Base-by-base conservation (phyloP, 2,329 filamentous ascomycete genomes). In the Chaetothyriales sp. region DNA sequence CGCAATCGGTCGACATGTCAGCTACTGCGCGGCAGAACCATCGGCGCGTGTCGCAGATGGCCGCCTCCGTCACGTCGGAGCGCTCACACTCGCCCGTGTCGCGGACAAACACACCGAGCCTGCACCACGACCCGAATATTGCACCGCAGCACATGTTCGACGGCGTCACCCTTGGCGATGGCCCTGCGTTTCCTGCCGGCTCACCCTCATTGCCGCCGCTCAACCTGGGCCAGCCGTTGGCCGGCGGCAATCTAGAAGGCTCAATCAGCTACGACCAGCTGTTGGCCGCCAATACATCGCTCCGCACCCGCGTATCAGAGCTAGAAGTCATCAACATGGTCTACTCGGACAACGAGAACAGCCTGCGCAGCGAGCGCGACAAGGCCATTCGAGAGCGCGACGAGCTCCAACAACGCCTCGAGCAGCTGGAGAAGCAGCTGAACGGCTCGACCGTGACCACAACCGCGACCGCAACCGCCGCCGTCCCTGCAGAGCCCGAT, bases 231-330 rank as follows among this genome's bases (percentile, higher is more conserved):
- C 73, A 77, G 56, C 74, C 75, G 5, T 84, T 80, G 1, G 80
- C 81, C 3, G 72, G 78, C 64, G 22, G 65, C 77, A 60, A 66
- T 56, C 72, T 81, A 51, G 85, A 89, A 52, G 73, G 79, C 3
- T 79, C 84, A 0, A 83, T 87, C 63, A 83, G 82, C 2, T 87
- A 86, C 65, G 58, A 60, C 15, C 86, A 95, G 63, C 76, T 94
- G 20, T 73, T 87, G 49, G 82, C 83, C 1, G 79, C 83, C 55
- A 95, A 94, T 65, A 85, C 85, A 4, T 83, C 81, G 48, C 74
- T 96, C n/a, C 94, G 93, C 70, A 98, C 92, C 0, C 82, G 92
- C 43, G 90, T 98, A 32, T 92, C 83, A 60, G 92, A 98, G 66
- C 76, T 98, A 20, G 92, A 98, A 65, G 78, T 98, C 49, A 95